Evolutionary conservation across 768 basidiomycete species (phyloP), one percentile per base, ranked within the genome.

Genomic region (Amanita pallidorosea): DNA sequence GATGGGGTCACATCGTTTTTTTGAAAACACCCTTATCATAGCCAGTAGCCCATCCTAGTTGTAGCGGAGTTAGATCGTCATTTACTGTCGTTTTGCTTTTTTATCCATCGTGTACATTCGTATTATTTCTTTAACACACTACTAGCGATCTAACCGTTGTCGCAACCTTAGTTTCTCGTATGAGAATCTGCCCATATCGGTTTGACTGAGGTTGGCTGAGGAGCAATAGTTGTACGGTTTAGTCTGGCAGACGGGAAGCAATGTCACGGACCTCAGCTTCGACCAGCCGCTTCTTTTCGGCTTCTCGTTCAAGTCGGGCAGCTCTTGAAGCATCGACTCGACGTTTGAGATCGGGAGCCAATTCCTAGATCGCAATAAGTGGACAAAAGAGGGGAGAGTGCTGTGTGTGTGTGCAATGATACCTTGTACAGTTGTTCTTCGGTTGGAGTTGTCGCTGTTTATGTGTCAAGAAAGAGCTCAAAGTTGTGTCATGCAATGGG

Each of bases 321-420:
- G 73, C 72, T 33, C 79, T 74, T 51, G 72, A 69, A 2, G 75
- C 75, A 56, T 85, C 83, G 15, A 85, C 83, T 57, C 76, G 77
- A 43, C 76, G 73, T 56, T 71, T 74, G 54, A 84, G 62, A 66
- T 81, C 80, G 55, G 83, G 83, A 18, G 83, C 72, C 71, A 85
- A 70, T 61, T 71, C 67, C 82, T 84, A 59, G 45, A 35, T 36
- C 23, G 12, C 15, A 20, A 31, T 31, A 47, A 51, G 55, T 38
- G 38, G 48, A 18, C 23, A 41, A 46, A 45, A 23, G 45, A 53
- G 45, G 47, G 40, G 35, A 42, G 40, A 27, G 27, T 27, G n/a
- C n/a, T n/a, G n/a, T n/a, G n/a, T n/a, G n/a, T n/a, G 47, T 23
- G 25, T 23, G 29, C 29, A 9, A 31, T 41, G 18, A 67, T 61